Percentiles rank a stretch among this genome's conserved stretches.
Evolutionary conservation across 192 early-diverging fungal genomes (phyloP).

Genomic region (Coemansia sp.): DNA sequence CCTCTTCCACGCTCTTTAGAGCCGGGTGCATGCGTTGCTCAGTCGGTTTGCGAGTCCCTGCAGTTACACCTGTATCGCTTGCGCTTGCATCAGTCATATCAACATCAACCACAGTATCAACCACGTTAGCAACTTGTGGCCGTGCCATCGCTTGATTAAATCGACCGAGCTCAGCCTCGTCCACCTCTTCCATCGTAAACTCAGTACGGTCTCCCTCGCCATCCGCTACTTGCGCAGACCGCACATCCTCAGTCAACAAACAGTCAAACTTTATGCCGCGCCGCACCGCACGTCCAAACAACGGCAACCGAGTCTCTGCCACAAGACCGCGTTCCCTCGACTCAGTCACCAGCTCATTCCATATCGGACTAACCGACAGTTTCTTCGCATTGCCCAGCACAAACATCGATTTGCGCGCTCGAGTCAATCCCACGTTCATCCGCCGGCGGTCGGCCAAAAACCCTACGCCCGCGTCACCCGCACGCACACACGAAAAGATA

Average conservation of each 20-base stretch:
- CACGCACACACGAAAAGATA: slow-evolving; percentile 91
- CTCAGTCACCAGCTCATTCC: slow-evolving; percentile 74
- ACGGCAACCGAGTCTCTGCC: slow-evolving; percentile 20
- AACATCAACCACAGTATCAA: not conserved
- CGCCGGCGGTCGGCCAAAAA: slow-evolving; percentile 81
- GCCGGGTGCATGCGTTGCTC: not conserved
- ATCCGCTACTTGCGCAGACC: slow-evolving; percentile 2
- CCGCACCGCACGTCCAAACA: slow-evolving; percentile 18
- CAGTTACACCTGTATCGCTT: not conserved
- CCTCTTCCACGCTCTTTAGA: not conserved
- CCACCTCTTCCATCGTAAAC: slow-evolving; percentile 31
- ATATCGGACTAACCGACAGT: slow-evolving; percentile 62
- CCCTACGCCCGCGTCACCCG: slow-evolving; percentile 67
- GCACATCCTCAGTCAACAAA: slow-evolving; percentile 9
- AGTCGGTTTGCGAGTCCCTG: not conserved
- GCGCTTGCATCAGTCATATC: not conserved
- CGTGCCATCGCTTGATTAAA: slow-evolving; percentile 13
- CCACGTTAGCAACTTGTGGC: no score
- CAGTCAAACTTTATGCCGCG: slow-evolving; percentile 1
- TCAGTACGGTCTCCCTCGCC: slow-evolving; percentile 47
- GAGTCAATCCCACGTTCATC: slow-evolving; percentile 90
- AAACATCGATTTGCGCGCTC: slow-evolving; percentile 81
- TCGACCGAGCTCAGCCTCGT: slow-evolving; percentile 20
- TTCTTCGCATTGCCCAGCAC: slow-evolving; percentile 72
- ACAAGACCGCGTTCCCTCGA: slow-evolving; percentile 38